Conservation (phyloP, 352 stramenopile genomes). For the Phytopythium mirpurense region DNA sequence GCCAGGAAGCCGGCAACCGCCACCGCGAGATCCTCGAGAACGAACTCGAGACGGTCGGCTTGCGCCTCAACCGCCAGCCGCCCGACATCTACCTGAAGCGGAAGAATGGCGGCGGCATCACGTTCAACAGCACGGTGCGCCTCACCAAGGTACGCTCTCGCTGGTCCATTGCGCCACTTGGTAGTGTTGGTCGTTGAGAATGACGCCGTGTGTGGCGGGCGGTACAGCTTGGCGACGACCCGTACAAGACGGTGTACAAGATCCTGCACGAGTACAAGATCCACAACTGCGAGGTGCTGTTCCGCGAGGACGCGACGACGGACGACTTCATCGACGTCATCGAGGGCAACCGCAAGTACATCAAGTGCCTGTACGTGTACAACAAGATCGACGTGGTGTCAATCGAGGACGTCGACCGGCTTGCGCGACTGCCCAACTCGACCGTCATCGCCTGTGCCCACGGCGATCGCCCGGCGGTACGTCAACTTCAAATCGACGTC, state of each 20-base stretch:
- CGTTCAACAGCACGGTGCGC: conserved; percentile 94
- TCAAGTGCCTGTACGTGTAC: conserved; percentile 99
- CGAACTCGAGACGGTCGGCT: conserved; percentile 97
- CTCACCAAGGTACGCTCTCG: conserved; percentile 92
- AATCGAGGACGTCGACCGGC: conserved; percentile 98
- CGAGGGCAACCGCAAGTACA: conserved; percentile 98
- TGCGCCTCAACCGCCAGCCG: conserved; percentile 96
- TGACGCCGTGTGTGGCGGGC: conserved; percentile 3
- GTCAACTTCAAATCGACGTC: conserved; percentile 1
- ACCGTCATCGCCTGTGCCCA: conserved; percentile 94
- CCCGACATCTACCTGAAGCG: conserved; percentile 96
- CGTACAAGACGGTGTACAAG: conserved; percentile 87
- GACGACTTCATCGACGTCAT: conserved; percentile 99
- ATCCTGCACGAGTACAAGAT: conserved; percentile 97
- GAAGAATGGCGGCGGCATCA: conserved; percentile 93
- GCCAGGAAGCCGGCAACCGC: conserved; percentile 96
- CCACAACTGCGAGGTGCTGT: conserved; percentile 96
- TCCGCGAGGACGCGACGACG: conserved; percentile 95
- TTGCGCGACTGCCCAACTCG: conserved; percentile 95
- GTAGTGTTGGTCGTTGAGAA: neutral
- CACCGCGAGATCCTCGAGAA: conserved; percentile 96
- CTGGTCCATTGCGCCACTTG: too few species aligned
- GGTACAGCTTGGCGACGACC: conserved; percentile 73
- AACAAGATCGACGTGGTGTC: conserved; percentile 99
- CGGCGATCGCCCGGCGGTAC: conserved; percentile 61